Conservation (phyloP, 371 early-diverging fungal species). For the Mucor plumbeus region DNA sequence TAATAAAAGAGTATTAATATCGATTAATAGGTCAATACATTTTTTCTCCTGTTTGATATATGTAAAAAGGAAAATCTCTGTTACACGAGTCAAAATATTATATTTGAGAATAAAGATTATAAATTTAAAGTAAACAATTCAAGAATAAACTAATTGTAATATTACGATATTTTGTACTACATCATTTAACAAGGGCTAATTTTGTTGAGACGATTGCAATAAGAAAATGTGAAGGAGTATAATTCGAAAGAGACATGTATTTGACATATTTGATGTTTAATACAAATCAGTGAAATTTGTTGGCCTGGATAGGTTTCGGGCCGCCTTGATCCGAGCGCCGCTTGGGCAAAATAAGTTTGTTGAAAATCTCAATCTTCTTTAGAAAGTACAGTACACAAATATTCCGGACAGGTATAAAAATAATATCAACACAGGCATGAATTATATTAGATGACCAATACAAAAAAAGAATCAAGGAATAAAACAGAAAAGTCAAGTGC, state of each 20-base stretch:
- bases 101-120: too few species aligned
- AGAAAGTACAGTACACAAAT: neutral
- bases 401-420: neutral
- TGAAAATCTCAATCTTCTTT: neutral
- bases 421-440: neutral
- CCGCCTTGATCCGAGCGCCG: neutral
- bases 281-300: neutral
- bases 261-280: slow-evolving; percentile 1
- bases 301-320: neutral
- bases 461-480: neutral
- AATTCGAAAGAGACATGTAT: neutral
- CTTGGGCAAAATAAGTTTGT: neutral
- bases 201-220: neutral
- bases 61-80: neutral
- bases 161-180: too few species aligned
- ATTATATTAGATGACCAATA: neutral
- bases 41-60: neutral
- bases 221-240: neutral
- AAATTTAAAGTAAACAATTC: too few species aligned
- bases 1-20: neutral
- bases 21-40: neutral
- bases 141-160: too few species aligned
- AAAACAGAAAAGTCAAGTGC: neutral
- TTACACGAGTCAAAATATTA: neutral
- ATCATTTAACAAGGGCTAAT: neutral